phyloP scores from a whole-genome alignment of 1,139 yeast species.

The Yamadazyma diddensiae region DNA sequence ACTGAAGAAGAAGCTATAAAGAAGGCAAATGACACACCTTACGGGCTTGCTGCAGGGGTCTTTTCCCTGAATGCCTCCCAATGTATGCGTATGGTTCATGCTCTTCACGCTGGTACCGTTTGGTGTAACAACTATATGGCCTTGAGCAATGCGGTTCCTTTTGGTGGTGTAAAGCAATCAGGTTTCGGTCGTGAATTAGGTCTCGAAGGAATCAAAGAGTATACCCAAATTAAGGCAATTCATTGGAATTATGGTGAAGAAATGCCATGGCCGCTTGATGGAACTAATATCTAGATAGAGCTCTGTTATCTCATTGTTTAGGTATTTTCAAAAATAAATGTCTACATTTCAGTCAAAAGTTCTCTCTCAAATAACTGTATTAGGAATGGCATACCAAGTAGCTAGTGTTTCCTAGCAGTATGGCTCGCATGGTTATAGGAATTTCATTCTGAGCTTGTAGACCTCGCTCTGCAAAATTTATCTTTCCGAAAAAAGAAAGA shows the following conservation, averaged over 20 bases:
- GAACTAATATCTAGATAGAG: constrained; percentile 10
- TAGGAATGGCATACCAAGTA: too few relatives aligned
- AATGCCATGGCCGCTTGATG: constrained; percentile 15
- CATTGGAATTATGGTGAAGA: constrained; percentile 58
- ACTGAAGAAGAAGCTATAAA: constrained; percentile 52
- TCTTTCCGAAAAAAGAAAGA: too few relatives aligned
- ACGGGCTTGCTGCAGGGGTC: constrained; percentile 71
- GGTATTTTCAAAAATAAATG: too few relatives aligned
- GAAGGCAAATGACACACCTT: constrained; percentile 49
- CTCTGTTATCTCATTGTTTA: too few relatives aligned
- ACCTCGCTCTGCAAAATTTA: too few relatives aligned
- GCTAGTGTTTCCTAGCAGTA: too few relatives aligned
- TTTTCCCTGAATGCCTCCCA: constrained; percentile 58
- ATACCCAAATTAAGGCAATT: constrained; percentile 77
- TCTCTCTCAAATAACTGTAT: too few relatives aligned
- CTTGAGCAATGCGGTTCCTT: constrained; percentile 71
- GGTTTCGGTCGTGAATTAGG: constrained; percentile 91
- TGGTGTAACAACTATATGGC: constrained; percentile 71
- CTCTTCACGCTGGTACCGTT: constrained; percentile 52
- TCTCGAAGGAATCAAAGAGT: constrained; percentile 70
- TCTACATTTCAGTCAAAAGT: too few relatives aligned
- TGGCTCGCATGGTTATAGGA: too few relatives aligned
- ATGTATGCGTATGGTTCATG: constrained; percentile 45
- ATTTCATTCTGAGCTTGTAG: too few relatives aligned
- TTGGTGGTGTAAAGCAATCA: constrained; percentile 74